phyloP scores from a whole-genome alignment of 116 monocot genomes.

The Iris pallida region DNA sequence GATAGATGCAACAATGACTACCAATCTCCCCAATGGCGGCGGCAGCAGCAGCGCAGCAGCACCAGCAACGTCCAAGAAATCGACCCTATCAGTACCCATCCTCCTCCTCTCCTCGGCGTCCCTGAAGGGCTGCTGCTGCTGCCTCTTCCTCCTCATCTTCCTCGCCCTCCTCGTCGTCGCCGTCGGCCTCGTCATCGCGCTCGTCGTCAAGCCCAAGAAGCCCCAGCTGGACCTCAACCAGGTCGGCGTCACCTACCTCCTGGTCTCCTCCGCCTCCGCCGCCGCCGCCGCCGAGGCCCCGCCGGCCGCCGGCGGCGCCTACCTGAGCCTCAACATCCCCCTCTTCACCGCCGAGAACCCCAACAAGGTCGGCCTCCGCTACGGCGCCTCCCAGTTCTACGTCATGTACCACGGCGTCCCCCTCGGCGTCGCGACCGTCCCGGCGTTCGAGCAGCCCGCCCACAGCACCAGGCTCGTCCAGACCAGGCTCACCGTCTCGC shows the following conservation, averaged over 20 bases:
- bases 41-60: no score
- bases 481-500: constrained; percentile 49
- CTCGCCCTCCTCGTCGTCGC: constrained; percentile 77
- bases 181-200: constrained; percentile 57
- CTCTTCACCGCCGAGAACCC: constrained; percentile 80
- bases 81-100: neutral
- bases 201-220: constrained; percentile 72
- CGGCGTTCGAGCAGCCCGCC: constrained; percentile 71
- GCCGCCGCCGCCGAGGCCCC: constrained; percentile 5
- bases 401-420: constrained; percentile 88
- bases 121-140: constrained; percentile 83
- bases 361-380: constrained; percentile 74
- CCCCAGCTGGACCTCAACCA: constrained; percentile 86
- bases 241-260: constrained; percentile 79
- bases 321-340: constrained; percentile 81
- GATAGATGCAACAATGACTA: no score
- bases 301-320: constrained; percentile 27
- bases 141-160: constrained; percentile 86
- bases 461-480: constrained; percentile 44
- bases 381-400: constrained; percentile 46
- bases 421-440: constrained; percentile 62
- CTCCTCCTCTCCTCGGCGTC: constrained; percentile 39
- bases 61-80: no score
- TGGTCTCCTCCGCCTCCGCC: constrained; percentile 51
- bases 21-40: no score